phyloP scores from a whole-genome alignment of 1,284 basidiomycete species.

The Sparassis latifolia region DNA sequence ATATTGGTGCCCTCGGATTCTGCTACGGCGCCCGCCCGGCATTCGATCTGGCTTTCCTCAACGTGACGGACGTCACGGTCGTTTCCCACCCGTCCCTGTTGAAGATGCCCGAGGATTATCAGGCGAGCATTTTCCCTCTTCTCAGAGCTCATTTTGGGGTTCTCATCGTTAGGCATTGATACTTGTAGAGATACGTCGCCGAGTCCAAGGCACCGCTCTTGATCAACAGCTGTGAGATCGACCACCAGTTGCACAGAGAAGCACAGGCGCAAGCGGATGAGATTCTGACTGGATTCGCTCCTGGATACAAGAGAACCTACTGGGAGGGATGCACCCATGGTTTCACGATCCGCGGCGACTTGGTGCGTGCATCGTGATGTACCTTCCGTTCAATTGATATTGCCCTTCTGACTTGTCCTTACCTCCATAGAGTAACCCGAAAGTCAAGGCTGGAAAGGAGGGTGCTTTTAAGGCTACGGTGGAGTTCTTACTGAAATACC shows the following conservation, averaged over 20 bases:
- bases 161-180: neutral
- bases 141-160: neutral
- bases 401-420: neutral
- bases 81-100: slow-evolving; percentile 69
- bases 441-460: slow-evolving; percentile 26
- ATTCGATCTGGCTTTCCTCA: slow-evolving; percentile 65
- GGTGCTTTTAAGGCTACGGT: slow-evolving; percentile 26
- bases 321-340: slow-evolving; percentile 46
- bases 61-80: slow-evolving; percentile 43
- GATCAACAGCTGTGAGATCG: slow-evolving; percentile 56
- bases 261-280: slow-evolving; percentile 44
- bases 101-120: slow-evolving; percentile 46
- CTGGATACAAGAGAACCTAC: slow-evolving; percentile 38
- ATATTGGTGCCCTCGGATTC: slow-evolving; percentile 58
- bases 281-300: slow-evolving; percentile 45
- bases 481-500: slow-evolving; percentile 22
- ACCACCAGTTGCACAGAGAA: slow-evolving; percentile 43
- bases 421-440: slow-evolving; percentile 19
- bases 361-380: slow-evolving; percentile 16
- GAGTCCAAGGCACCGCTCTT: slow-evolving; percentile 49
- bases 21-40: slow-evolving; percentile 51
- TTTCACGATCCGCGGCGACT: slow-evolving; percentile 38
- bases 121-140: slow-evolving; percentile 29
- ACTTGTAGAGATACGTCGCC: slow-evolving; percentile 39
- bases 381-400: neutral